Evolutionary conservation across 352 stramenopile genomes (phyloP).

Genomic region (Globisporangium paroecandrum): DNA sequence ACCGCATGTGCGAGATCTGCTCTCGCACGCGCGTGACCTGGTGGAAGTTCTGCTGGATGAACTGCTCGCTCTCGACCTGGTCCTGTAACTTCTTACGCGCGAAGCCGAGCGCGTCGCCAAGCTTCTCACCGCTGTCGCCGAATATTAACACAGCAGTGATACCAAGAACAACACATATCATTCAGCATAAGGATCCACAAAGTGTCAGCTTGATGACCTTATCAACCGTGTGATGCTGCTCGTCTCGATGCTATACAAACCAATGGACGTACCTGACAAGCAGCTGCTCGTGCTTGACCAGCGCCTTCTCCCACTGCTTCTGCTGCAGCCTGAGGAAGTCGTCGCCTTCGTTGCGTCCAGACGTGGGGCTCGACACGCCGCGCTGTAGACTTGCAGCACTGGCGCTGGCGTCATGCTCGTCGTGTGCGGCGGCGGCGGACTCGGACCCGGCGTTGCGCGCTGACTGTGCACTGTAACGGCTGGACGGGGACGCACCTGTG

Average conservation of each 20-base stretch:
- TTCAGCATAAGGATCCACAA: neutral
- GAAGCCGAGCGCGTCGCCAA: slow-evolving; percentile 34
- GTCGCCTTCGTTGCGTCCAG: slow-evolving; percentile 23
- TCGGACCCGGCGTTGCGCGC: neutral
- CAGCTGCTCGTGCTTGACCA: slow-evolving; percentile 41
- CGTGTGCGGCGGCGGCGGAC: neutral
- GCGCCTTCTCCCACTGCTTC: slow-evolving; percentile 26
- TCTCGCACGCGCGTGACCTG: slow-evolving; percentile 50
- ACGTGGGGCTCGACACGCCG: slow-evolving; percentile 9
- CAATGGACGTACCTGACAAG: slow-evolving; percentile 34
- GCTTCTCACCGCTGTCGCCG: slow-evolving; percentile 40
- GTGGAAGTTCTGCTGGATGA: slow-evolving; percentile 62
- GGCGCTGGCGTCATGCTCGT: neutral
- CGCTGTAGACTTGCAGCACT: neutral
- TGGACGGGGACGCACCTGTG: slow-evolving; percentile 1
- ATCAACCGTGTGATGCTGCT: neutral
- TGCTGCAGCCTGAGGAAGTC: slow-evolving; percentile 43
- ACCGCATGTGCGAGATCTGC: slow-evolving; percentile 50
- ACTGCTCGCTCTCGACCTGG: slow-evolving; percentile 67
- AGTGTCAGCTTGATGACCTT: too few relatives aligned
- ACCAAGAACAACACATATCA: neutral
- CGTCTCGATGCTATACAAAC: neutral
- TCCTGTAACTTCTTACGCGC: slow-evolving; percentile 49
- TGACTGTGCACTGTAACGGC: slow-evolving; percentile 6
- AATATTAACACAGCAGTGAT: slow-evolving; percentile 4